phyloP scores from a whole-genome alignment of 495 filamentous ascomycete species.

The Chaetomium cochliodes region DNA sequence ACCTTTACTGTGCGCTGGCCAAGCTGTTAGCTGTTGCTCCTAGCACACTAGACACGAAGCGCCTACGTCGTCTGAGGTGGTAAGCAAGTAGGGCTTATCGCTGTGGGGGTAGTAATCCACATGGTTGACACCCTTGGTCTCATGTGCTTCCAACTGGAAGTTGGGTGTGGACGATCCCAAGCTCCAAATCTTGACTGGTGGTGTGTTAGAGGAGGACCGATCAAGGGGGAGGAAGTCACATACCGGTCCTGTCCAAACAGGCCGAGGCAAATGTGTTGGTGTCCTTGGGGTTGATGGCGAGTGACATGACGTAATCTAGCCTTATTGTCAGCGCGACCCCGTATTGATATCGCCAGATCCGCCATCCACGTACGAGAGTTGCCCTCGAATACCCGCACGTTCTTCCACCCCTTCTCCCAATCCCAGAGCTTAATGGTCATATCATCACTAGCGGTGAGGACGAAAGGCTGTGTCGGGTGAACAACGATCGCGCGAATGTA shows the following conservation, averaged over 20 bases:
- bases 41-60: not conserved
- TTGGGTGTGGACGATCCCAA: constrained; percentile 86
- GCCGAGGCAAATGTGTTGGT: constrained; percentile 97
- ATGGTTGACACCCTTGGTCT: constrained; percentile 97
- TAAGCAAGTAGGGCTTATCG: constrained; percentile 95
- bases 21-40: not conserved
- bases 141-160: constrained; percentile 94
- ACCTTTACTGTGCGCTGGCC: constrained; percentile 75
- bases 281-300: constrained; percentile 99
- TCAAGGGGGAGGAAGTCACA: constrained; percentile 44
- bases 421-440: constrained; percentile 99
- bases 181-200: constrained; percentile 90
- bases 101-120: constrained; percentile 96
- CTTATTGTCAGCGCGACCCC: constrained; percentile 17
- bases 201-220: constrained; percentile 10
- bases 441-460: constrained; percentile 96
- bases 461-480: constrained; percentile 95
- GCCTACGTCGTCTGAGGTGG: constrained; percentile 79
- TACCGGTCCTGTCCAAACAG: constrained; percentile 91
- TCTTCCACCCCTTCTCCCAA: constrained; percentile 98
- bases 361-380: constrained; percentile 60
- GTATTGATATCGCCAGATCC: too few species aligned
- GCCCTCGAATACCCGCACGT: constrained; percentile 96
- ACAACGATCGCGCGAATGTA: constrained; percentile 97
- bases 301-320: constrained; percentile 74